Base-by-base conservation (phyloP, 2,329 filamentous ascomycete species). In the Diplodia corticola region DNA sequence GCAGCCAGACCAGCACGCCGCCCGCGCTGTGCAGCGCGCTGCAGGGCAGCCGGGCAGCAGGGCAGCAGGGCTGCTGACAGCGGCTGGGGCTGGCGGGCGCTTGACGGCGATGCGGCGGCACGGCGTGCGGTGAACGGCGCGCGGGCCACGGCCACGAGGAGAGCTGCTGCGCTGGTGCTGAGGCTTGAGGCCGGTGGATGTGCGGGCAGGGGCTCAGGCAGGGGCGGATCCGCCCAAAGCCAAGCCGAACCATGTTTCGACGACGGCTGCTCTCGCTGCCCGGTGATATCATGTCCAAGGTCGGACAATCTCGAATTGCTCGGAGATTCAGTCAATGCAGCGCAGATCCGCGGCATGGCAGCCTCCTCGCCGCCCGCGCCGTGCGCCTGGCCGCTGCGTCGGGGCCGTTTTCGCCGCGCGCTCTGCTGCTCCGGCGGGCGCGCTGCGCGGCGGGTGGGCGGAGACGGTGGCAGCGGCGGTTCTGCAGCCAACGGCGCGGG, bases 271-370 rank as follows among this genome's bases (percentile, higher is more conserved):
- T 28, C 37, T 59, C 54, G 37, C 54, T 59, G 54, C 54, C 54
- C 54, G 54, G 54, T 59, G 54, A 59, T 59, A 59, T 59, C 54
- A 59, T 59, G 54, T 37, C 54, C 46, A 46, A 44, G 28, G 33
- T 50, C 59, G 59, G 59, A 28, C 37, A 63, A 63, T 50, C 59
- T 63, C 59, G 46, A 63, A 35, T 63, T 50, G 59, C 59, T 63
- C 59, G 59, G 59, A 63, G 59, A 63, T 63, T 63, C 59, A 49
- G 59, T 63, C 59, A 63, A 63, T 63, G 60, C 60, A 51, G 49
- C 57, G 48, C 60, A 33, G 35, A 63, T 63, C 60, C 28, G 40
- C 57, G 24, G 54, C 54, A 59, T 59, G 54, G 54, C 46, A 24
- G 53, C 33, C 28, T 35, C 50, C 50, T 54, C 50, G 50, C 28